Base-by-base conservation (phyloP, 2,329 filamentous ascomycete species). In the Metarhizium sp. region DNA sequence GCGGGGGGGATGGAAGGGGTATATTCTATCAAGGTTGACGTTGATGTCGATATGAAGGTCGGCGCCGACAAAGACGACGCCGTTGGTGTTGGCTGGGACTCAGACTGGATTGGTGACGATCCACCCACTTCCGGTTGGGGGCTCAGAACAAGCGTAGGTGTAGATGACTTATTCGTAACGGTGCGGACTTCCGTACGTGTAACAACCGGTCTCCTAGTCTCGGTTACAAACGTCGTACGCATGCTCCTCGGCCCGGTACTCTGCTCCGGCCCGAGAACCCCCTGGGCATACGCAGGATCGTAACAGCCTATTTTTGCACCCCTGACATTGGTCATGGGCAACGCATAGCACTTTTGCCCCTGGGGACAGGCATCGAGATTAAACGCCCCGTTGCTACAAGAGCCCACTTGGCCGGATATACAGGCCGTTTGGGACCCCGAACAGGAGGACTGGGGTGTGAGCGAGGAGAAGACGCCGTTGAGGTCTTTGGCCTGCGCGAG, bases 271-370 rank as follows among this genome's bases (percentile, higher is more conserved):
- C 74, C 76, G 3, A 84, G 66, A 7, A 80, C 67, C 4, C 61
- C 64, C 46, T 68, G 62, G 0, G 78, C 80, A 2, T 67, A 65
- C 2, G 63, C 62, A 10, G 66, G 61, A 51, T 75, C 67, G 32
- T 70, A 68, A 58, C 81, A 85, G 2, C 71, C 73, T 29, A 85
- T 68, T 53, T 70, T 64, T 10, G 80, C 77, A 3, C 79, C 80
- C 0, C 62, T 61, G 0, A 71, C 72, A 11, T 66, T 74, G 42
- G 72, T 74, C 71, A 82, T 75, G 0, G 82, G 82, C 58, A 84
- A 64, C 2, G 78, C 81, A 51, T 75, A 78, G 65, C 81, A 85
- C 50, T 69, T 65, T 49, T 66, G 64, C 10, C 66, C 68, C 1
- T 59, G 46, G 34, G 67, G 69, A 45, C 75, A 75, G 10, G 65